These are phyloP conservation scores for Tricladium varicosporioides DNA, from an alignment of 2,329 filamentous ascomycete genomes.

Conservation along the genomic window DNA sequence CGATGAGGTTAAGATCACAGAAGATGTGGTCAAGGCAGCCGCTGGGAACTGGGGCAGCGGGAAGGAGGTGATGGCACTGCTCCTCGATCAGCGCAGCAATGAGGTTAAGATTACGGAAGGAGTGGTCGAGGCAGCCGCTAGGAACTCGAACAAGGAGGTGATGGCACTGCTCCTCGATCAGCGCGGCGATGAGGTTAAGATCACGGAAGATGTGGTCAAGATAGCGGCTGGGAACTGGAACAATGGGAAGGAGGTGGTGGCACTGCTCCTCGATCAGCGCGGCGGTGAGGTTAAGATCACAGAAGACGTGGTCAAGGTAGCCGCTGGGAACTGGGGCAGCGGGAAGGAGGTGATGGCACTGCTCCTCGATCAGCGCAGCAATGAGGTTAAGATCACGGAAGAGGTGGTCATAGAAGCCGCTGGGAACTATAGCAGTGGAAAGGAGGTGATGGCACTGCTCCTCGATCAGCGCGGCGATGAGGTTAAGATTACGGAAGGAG, in stretches of 20 bases:
- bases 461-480: neutral
- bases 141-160: neutral
- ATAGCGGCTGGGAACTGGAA: neutral
- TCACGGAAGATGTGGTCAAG: slow-evolving; percentile 7
- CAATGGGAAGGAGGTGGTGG: neutral
- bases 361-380: slow-evolving; percentile 1
- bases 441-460: slow-evolving; percentile 2
- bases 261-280: too few relatives aligned
- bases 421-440: neutral
- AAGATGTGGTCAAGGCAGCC: slow-evolving; percentile 6
- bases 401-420: slow-evolving; percentile 2
- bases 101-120: slow-evolving; percentile 4
- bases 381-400: slow-evolving; percentile 4
- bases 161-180: slow-evolving; percentile 3
- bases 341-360: slow-evolving; percentile 6
- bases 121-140: slow-evolving; percentile 2
- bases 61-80: slow-evolving; percentile 4
- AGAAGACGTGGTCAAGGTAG: too few relatives aligned
- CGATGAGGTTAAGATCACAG: too few relatives aligned
- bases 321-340: neutral
- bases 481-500: slow-evolving; percentile 7
- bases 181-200: slow-evolving; percentile 1
- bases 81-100: slow-evolving; percentile 1
- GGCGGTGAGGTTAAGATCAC: too few relatives aligned
- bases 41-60: neutral